A percentile compares a stretch with the other conserved stretches of the same genome.
Evolutionary conservation across 805 yeast species (phyloP).

Genomic region (Vanderwaltozyma tropicalis): DNA sequence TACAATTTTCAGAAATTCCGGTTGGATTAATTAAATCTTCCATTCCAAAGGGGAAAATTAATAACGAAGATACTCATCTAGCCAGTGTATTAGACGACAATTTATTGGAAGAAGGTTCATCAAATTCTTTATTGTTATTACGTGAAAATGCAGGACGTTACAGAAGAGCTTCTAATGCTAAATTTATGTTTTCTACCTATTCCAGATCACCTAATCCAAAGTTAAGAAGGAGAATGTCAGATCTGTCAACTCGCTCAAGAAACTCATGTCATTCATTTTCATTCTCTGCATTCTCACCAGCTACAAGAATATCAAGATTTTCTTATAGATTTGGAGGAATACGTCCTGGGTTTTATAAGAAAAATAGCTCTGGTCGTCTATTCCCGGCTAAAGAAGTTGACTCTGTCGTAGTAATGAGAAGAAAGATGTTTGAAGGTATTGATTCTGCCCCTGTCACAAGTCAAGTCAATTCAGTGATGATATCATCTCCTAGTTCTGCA

Average conservation of each 20-base stretch:
- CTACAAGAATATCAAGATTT: conserved; percentile 8
- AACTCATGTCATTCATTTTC: conserved; percentile 13
- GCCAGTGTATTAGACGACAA: conserved; percentile 19
- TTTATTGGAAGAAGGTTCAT: conserved; percentile 19
- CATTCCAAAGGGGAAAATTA: conserved; percentile 3
- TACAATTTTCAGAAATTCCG: conserved; percentile 16
- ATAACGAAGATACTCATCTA: conserved; percentile 2
- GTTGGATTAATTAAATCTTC: conserved; percentile 16
- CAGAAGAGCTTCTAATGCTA: conserved; percentile 1
- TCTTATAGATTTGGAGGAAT: conserved; percentile 6
- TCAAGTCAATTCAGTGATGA: neutral
- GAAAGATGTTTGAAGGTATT: conserved; percentile 2
- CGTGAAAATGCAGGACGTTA: conserved; percentile 13
- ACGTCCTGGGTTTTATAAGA: conserved; percentile 12
- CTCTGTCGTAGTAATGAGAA: conserved; percentile 1
- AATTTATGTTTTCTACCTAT: neutral
- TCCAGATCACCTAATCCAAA: neutral
- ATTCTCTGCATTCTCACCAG: conserved; percentile 15
- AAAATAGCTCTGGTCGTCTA: conserved; percentile 16
- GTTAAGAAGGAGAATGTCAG: conserved; percentile 17
- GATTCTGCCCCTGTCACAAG: conserved; percentile 5
- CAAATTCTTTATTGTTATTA: conserved; percentile 15
- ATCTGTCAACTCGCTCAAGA: conserved; percentile 12
- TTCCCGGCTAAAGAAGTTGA: conserved; percentile 4
- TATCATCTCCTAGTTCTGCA: conserved; percentile 3